Conservation (phyloP, 2,329 filamentous ascomycete species). For the Aspergillus pseudoviridinutans region DNA sequence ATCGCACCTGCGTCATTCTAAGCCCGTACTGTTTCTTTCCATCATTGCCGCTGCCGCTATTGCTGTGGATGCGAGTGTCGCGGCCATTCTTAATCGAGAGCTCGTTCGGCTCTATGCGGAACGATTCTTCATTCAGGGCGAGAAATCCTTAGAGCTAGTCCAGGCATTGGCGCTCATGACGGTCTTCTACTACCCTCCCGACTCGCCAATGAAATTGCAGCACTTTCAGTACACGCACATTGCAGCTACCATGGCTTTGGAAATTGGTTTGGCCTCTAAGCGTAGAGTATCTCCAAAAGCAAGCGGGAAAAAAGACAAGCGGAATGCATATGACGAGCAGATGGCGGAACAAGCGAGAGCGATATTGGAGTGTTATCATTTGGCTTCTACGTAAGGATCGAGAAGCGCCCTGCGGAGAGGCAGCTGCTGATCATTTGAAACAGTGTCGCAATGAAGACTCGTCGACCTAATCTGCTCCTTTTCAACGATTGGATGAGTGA, state of each 20-base stretch:
- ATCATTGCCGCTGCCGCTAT: constrained; percentile 64
- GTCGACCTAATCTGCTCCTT: constrained; percentile 31
- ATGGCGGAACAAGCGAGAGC: constrained; percentile 33
- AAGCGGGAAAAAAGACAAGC: constrained; percentile 10
- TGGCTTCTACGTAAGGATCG: constrained; percentile 27
- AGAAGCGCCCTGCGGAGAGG: neutral
- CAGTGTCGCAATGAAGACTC: constrained; percentile 36
- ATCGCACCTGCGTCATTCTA: constrained; percentile 33
- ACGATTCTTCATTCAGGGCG: constrained; percentile 46
- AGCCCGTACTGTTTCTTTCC: constrained; percentile 66
- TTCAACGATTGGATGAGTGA: constrained; percentile 36
- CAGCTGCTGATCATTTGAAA: constrained; percentile 4
- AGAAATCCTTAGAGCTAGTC: constrained; percentile 51
- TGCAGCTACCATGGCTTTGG: constrained; percentile 49
- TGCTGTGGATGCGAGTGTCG: constrained; percentile 46
- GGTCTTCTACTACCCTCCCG: constrained; percentile 49
- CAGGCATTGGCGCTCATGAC: constrained; percentile 49
- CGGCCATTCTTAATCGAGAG: constrained; percentile 45
- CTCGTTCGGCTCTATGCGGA: constrained; percentile 48
- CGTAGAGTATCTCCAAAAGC: constrained; percentile 21
- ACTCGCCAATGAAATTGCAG: constrained; percentile 46
- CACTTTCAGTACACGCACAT: constrained; percentile 52
- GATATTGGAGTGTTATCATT: constrained; percentile 31
- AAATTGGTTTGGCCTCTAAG: constrained; percentile 38
- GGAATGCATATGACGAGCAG: constrained; percentile 21